Evolutionary conservation across 202 grass and related monocot genomes (phyloP).

Genomic region (Setaria italica): DNA sequence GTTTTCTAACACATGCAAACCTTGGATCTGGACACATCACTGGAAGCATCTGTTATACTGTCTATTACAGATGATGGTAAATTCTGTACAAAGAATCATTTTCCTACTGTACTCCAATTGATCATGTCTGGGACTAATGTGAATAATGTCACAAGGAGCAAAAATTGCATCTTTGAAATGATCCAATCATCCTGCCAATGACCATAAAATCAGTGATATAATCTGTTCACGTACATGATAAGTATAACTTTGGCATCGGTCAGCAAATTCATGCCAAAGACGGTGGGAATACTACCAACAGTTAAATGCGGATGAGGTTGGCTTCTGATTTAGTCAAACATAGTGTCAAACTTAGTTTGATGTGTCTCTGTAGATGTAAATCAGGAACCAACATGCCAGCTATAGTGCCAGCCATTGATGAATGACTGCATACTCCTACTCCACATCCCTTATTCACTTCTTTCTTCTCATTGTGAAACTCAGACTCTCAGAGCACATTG

Average conservation of each 20-base stretch:
- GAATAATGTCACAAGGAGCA: slow-evolving; percentile 16
- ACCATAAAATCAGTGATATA: slow-evolving; percentile 1
- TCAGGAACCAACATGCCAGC: not conserved
- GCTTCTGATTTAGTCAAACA: slow-evolving; percentile 6
- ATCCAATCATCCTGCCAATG: slow-evolving; percentile 15
- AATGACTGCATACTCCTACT: not conserved
- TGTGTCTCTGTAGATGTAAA: not conserved
- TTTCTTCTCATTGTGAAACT: slow-evolving; percentile 1
- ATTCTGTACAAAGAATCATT: not conserved
- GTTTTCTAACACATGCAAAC: slow-evolving; percentile 22
- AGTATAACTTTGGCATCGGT: not conserved
- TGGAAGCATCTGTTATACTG: not conserved
- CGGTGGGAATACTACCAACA: not conserved
- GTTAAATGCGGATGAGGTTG: not conserved
- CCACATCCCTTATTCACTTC: slow-evolving; percentile 14
- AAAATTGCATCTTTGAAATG: not conserved
- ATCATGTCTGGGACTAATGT: slow-evolving; percentile 13
- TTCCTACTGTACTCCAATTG: slow-evolving; percentile 9
- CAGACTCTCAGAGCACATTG: not conserved
- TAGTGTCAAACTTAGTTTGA: not conserved
- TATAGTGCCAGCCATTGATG: not conserved
- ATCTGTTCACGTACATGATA: not conserved
- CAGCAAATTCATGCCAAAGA: slow-evolving; percentile 10
- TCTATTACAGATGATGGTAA: not conserved
- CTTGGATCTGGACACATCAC: slow-evolving; percentile 4